Evolutionary conservation across 208 protist species (phyloP).

Genomic region (Angomonas deanei): DNA sequence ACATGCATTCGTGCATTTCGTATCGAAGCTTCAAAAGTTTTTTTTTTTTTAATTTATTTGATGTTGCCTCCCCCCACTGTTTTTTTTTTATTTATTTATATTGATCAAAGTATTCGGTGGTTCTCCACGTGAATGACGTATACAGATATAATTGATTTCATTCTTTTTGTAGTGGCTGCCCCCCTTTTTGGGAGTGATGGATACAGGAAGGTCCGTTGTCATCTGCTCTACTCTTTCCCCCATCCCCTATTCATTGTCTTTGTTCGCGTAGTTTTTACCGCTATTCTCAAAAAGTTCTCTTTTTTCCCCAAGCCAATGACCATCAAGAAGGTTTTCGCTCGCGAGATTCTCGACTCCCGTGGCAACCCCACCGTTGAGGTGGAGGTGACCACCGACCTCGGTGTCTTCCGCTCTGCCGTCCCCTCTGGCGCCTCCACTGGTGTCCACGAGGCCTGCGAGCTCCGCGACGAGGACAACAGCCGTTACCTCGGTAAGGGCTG

Average conservation of each 20-base stretch:
- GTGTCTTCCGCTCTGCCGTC: conserved; percentile 95
- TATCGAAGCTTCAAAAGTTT: background rate
- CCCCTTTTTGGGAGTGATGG: too few relatives aligned
- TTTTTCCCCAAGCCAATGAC: conserved; percentile 35
- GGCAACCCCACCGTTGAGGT: conserved; percentile 94
- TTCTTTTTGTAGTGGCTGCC: too few relatives aligned
- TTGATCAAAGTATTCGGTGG: too few relatives aligned
- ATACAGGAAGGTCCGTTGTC: too few relatives aligned
- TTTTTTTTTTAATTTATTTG: too few relatives aligned
- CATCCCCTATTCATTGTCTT: background rate
- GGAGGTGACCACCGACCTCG: conserved; percentile 93
- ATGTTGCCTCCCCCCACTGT: conserved; percentile 14
- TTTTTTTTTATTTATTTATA: conserved; percentile 17
- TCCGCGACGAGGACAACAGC: conserved; percentile 94
- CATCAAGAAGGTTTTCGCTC: conserved; percentile 83
- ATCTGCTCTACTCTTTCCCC: conserved; percentile 1
- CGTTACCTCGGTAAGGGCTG: conserved; percentile 97
- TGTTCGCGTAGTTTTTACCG: background rate
- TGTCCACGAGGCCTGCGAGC: conserved; percentile 96
- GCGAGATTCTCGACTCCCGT: conserved; percentile 87
- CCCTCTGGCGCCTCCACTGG: conserved; percentile 99
- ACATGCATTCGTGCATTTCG: too few relatives aligned
- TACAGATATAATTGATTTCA: too few relatives aligned
- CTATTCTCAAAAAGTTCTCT: background rate
- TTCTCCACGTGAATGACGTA: too few relatives aligned